phyloP scores from a whole-genome alignment of 164 flowering plant species.

The Piper betle region DNA sequence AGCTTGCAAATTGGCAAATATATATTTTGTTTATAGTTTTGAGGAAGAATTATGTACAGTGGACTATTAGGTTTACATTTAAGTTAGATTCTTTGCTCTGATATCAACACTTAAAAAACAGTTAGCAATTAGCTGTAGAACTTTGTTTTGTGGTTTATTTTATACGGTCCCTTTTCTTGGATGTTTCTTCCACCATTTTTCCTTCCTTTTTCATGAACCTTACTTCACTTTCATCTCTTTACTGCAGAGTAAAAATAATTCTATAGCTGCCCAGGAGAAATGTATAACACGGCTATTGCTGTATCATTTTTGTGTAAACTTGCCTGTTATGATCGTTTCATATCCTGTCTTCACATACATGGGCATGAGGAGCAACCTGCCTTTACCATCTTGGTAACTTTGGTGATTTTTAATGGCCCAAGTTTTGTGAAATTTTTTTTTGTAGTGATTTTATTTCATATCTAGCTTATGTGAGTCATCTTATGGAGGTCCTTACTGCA shows the following conservation, averaged over 20 bases:
- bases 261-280: conserved; percentile 83
- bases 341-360: conserved; percentile 87
- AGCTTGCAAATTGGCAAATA: neutral
- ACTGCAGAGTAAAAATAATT: conserved; percentile 73
- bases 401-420: conserved; percentile 46
- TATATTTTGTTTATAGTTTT: too few species aligned
- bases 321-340: conserved; percentile 80
- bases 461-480: too few species aligned
- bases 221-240: neutral
- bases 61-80: too few species aligned
- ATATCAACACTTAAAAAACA: too few species aligned
- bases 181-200: neutral
- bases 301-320: conserved; percentile 85
- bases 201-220: too few species aligned
- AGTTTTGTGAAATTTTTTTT: neutral
- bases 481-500: too few species aligned
- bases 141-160: too few species aligned
- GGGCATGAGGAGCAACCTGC: conserved; percentile 96
- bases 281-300: conserved; percentile 69
- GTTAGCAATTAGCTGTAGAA: too few species aligned
- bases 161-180: too few species aligned
- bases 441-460: too few species aligned
- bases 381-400: conserved; percentile 96
- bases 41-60: too few species aligned
- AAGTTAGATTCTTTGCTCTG: too few species aligned